These are phyloP conservation scores for Quercus gilva DNA, from an alignment of 306 rosid species.

Conservation along the genomic window DNA sequence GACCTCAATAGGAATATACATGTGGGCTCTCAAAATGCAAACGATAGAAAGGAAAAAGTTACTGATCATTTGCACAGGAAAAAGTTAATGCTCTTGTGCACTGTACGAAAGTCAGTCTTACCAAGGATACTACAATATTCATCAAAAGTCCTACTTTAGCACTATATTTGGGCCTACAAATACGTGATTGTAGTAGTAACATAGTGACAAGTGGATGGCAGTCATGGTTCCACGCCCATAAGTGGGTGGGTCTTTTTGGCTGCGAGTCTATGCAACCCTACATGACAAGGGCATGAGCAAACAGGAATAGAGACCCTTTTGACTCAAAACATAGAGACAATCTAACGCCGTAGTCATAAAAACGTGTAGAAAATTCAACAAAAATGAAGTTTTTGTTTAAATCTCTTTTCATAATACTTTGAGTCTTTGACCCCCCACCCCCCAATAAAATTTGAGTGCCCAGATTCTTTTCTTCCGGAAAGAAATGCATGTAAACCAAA, in stretches of 20 bases:
- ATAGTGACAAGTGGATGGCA: conserved; percentile 34
- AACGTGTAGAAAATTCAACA: conserved; percentile 31
- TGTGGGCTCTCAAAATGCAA: too few relatives aligned
- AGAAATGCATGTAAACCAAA: too few relatives aligned
- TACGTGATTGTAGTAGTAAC: background rate
- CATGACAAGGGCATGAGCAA: conserved; percentile 26
- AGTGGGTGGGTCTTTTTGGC: conserved; percentile 33
- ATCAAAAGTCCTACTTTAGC: background rate
- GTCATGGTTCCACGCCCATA: conserved; percentile 9
- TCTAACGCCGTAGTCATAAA: conserved; percentile 10
- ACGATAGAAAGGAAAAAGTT: too few relatives aligned
- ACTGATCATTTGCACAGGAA: too few relatives aligned
- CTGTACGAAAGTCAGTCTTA: background rate
- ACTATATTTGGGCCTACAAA: background rate
- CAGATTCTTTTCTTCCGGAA: conserved; percentile 11
- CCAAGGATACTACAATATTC: background rate
- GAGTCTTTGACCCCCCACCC: background rate
- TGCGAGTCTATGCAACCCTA: background rate
- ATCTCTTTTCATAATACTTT: conserved; percentile 2
- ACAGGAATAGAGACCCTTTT: conserved; percentile 19
- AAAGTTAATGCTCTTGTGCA: too few relatives aligned
- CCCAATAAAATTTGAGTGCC: conserved; percentile 6
- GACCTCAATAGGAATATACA: too few relatives aligned
- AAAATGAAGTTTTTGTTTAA: background rate
- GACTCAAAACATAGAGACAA: conserved; percentile 3